These are phyloP conservation scores for Cytospora paraplurivora DNA, from an alignment of 2,329 filamentous ascomycete genomes.

Conservation along the genomic window DNA sequence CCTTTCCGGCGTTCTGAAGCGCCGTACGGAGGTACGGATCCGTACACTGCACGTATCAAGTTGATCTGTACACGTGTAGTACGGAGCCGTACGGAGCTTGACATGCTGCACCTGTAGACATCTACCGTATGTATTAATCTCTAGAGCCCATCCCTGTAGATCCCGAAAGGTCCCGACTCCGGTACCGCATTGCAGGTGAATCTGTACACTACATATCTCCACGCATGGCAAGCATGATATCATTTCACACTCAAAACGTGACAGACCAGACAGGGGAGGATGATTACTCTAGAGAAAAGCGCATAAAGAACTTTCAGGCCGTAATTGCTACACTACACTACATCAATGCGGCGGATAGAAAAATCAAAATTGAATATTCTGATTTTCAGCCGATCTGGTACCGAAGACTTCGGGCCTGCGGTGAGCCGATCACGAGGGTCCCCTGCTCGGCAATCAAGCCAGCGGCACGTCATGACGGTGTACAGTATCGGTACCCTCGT, in stretches of 20 bases:
- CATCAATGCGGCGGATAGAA: background rate
- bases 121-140: background rate
- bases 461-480: too few relatives aligned
- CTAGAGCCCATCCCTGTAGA: background rate
- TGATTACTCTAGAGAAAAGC: too few relatives aligned
- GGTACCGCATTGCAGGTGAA: background rate
- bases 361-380: background rate
- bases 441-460: background rate
- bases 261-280: too few relatives aligned
- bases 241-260: too few relatives aligned
- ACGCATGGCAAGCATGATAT: background rate
- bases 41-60: background rate
- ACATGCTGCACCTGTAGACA: background rate
- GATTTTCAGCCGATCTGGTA: background rate
- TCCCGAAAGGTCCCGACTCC: background rate
- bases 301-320: background rate
- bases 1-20: background rate
- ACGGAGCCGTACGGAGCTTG: background rate
- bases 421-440: background rate
- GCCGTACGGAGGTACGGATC: background rate
- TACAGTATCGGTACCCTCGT: too few relatives aligned
- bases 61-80: background rate
- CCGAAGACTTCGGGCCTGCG: background rate
- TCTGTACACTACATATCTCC: too few relatives aligned
- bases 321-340: background rate